phyloP scores from a whole-genome alignment of 306 rosid species.

The Neltuma alba region DNA sequence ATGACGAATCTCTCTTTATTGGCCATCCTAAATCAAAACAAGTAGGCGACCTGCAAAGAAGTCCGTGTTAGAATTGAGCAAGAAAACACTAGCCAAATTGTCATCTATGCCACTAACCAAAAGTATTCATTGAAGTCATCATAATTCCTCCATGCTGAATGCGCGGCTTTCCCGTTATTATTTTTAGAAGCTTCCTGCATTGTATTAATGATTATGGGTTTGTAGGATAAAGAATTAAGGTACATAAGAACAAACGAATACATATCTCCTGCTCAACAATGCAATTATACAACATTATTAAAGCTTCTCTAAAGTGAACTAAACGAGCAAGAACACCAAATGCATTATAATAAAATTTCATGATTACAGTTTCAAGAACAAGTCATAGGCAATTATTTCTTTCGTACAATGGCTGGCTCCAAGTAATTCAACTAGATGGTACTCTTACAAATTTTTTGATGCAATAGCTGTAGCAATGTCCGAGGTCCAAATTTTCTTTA shows the following conservation, averaged over 20 bases:
- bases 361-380: not conserved
- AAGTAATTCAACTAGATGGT: not conserved
- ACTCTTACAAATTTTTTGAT: not conserved
- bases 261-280: not conserved
- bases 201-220: not conserved
- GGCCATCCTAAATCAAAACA: slow-evolving; percentile 95
- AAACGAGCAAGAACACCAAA: not conserved
- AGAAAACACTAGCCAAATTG: slow-evolving; percentile 16
- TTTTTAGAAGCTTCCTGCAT: slow-evolving; percentile 75
- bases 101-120: slow-evolving; percentile 62
- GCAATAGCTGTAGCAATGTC: not conserved
- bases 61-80: slow-evolving; percentile 33
- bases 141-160: slow-evolving; percentile 96
- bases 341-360: not conserved
- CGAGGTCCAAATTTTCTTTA: not conserved
- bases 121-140: slow-evolving; percentile 98
- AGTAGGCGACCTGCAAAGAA: slow-evolving; percentile 80
- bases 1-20: slow-evolving; percentile 57
- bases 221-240: not conserved
- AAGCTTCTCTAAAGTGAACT: not conserved
- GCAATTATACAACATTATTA: not conserved
- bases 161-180: slow-evolving; percentile 92
- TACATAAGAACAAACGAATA: not conserved
- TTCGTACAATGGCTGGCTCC: not conserved
- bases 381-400: not conserved